Conservation (phyloP, 495 filamentous ascomycete genomes). For the Cryomyces antarcticus region DNA sequence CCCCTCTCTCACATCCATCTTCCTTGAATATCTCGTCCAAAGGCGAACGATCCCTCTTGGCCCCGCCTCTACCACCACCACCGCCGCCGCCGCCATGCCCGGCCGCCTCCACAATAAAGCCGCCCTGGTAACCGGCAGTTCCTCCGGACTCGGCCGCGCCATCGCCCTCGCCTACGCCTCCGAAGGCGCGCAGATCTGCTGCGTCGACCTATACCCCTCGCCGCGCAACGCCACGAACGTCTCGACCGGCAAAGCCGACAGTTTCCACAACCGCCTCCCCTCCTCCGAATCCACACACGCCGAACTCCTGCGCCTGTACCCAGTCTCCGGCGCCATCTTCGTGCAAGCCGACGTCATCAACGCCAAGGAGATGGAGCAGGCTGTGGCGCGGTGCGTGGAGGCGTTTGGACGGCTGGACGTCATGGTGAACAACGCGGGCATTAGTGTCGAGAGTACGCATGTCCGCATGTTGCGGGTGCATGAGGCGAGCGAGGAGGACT, state of each 20-base stretch:
- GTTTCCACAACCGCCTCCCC: constrained; percentile 3
- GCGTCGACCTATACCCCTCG: constrained; percentile 12
- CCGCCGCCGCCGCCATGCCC: constrained; percentile 9
- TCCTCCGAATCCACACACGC: constrained; percentile 6
- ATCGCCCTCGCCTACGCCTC: constrained; percentile 14
- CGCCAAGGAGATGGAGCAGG: constrained; percentile 17
- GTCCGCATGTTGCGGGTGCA: constrained; percentile 15
- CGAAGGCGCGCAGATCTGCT: constrained; percentile 15
- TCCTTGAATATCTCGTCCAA: too few relatives aligned
- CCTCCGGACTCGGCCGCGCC: constrained; percentile 16
- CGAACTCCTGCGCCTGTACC: constrained; percentile 8
- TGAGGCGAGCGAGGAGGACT: constrained; percentile 23
- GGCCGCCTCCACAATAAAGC: constrained; percentile 11
- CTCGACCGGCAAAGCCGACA: constrained; percentile 7
- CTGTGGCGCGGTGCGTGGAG: constrained; percentile 21
- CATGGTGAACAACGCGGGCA: constrained; percentile 35
- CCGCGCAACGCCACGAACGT: constrained; percentile 5
- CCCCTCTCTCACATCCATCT: too few relatives aligned
- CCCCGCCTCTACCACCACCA: too few relatives aligned
- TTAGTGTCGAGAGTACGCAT: constrained; percentile 11
- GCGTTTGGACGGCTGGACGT: constrained; percentile 29
- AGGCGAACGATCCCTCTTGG: too few relatives aligned
- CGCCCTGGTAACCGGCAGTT: constrained; percentile 16
- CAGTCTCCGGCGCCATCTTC: constrained; percentile 8
- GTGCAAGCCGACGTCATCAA: constrained; percentile 19